These are phyloP conservation scores for Ettlia oleoabundans DNA, from an alignment of 139 green algal genomes.

Conservation along the genomic window DNA sequence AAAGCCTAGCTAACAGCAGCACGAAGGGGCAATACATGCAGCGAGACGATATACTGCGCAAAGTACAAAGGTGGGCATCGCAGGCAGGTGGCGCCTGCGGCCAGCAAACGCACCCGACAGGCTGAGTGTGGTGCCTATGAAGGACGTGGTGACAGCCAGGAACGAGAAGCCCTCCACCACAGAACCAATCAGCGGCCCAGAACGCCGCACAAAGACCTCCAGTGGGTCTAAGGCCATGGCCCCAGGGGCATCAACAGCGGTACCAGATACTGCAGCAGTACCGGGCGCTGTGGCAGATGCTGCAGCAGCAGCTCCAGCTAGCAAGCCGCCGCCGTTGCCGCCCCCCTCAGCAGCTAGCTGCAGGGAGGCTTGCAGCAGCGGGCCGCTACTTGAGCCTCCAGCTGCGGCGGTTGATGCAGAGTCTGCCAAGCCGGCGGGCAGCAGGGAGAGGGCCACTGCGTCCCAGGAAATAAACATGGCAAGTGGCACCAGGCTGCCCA, in stretches of 20 bases:
- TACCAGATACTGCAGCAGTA: background rate
- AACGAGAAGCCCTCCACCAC: conserved; percentile 61
- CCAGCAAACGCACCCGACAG: conserved; percentile 28
- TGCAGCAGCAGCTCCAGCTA: background rate
- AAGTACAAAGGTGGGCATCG: background rate
- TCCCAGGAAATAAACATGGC: conserved; percentile 80
- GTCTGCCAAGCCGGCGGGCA: conserved; percentile 9
- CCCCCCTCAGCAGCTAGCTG: background rate
- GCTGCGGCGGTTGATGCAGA: background rate
- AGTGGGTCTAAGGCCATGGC: conserved; percentile 44
- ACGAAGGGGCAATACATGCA: too few species aligned
- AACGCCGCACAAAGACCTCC: conserved; percentile 48
- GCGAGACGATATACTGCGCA: background rate
- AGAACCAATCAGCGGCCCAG: conserved; percentile 15
- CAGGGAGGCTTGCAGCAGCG: conserved; percentile 1
- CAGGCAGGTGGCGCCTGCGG: background rate
- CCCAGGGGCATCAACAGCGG: too few species aligned
- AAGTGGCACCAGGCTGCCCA: conserved; percentile 63
- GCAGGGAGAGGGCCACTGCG: conserved; percentile 35
- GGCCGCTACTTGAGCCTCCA: too few species aligned
- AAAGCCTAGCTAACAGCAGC: too few species aligned
- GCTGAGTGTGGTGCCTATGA: conserved; percentile 68
- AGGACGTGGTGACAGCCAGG: conserved; percentile 70
- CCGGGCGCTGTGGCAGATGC: background rate
- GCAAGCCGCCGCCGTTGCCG: background rate